Percentiles rank a stretch among this genome's conserved stretches.
These are phyloP conservation scores for Pestalotiopsis fici DNA, from an alignment of 2,329 filamentous ascomycete species.

Conservation along the genomic window DNA sequence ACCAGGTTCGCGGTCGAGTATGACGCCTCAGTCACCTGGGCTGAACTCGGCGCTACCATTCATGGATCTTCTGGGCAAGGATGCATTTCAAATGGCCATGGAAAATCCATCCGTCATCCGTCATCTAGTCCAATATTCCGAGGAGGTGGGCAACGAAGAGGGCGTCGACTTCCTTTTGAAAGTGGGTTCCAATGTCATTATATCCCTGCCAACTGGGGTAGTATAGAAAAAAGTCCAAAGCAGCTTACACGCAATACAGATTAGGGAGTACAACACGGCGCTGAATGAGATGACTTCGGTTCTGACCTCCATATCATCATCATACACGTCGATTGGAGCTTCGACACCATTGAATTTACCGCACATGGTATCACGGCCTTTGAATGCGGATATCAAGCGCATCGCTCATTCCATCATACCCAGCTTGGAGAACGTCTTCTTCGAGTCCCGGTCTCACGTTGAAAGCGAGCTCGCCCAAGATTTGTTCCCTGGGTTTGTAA, in stretches of 20 bases:
- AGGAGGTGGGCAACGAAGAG: conserved; percentile 44
- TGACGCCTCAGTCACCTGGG: conserved; percentile 8
- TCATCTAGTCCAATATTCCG: conserved; percentile 51
- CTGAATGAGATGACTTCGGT: conserved; percentile 44
- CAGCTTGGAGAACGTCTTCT: conserved; percentile 44
- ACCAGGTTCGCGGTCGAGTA: conserved; percentile 10
- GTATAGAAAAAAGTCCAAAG: not conserved
- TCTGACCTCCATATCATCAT: conserved; percentile 45
- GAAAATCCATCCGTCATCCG: conserved; percentile 47
- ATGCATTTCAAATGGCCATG: conserved; percentile 52
- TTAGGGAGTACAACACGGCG: conserved; percentile 46
- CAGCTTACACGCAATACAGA: conserved; percentile 17
- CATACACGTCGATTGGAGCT: conserved; percentile 35
- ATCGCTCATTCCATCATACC: conserved; percentile 45
- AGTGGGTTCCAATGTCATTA: conserved; percentile 30
- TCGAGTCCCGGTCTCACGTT: conserved; percentile 42
- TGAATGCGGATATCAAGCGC: conserved; percentile 48
- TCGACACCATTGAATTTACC: conserved; percentile 44
- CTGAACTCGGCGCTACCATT: conserved; percentile 25
- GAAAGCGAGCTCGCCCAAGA: conserved; percentile 44
- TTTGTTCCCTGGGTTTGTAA: conserved; percentile 54
- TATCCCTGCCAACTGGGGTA: not conserved
- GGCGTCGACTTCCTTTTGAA: conserved; percentile 54
- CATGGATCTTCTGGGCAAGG: conserved; percentile 49
- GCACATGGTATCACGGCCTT: conserved; percentile 35